Base-by-base conservation (phyloP, 306 rosid species). In the Cucumis hystrix region DNA sequence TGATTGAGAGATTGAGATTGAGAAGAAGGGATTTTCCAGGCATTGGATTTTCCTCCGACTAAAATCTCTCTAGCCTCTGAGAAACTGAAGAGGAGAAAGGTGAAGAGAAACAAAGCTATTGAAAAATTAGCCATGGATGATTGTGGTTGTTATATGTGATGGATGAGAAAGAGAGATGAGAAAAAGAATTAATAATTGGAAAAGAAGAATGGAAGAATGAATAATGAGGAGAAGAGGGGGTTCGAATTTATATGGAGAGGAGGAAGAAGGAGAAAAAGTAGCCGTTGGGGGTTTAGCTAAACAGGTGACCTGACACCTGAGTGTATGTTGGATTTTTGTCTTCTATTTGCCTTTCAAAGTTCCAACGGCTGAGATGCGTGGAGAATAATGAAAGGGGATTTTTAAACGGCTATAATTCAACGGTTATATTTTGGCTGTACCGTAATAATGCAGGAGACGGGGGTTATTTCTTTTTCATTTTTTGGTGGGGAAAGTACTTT, bases 21-120 rank as follows among this genome's bases (percentile, higher is more conserved):
- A 16, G 97, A 90, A n/a, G 97, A 79, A 4, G 98, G 96, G 84
- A 92, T 45, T 82, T 83, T 83, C 98, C 98, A 95, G 7, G 92
- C 80, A 25, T 81, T 82, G 20, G 82, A 14, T 14, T 89, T 92
- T 54, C 97, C 96, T 60, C 98, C 98, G 35, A 92, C 89, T 77
- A 88, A 15, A 16, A 89, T 69, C 62, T 91, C 95, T 83, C 78
- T 88, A 28, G 91, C 96, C 74, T 88, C 87, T 6, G 95, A 82
- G 83, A 81, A 80, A 57, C 89, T 80, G 51, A 76, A 7, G 2
- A 82, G 79, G 49, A 87, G 30, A 82, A 85, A 59, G 84, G 78
- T 16, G 84, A 79, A 8, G 71, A 60, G 54, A 16, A 18, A 4
- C 28, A 57, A 37, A 76, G 83, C 57, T 79, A 43, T 82, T 13